A percentile compares a stretch with the other conserved stretches of the same genome.
phyloP scores from a whole-genome alignment of 352 stramenopile genomes.

The Blastocystis sp. region DNA sequence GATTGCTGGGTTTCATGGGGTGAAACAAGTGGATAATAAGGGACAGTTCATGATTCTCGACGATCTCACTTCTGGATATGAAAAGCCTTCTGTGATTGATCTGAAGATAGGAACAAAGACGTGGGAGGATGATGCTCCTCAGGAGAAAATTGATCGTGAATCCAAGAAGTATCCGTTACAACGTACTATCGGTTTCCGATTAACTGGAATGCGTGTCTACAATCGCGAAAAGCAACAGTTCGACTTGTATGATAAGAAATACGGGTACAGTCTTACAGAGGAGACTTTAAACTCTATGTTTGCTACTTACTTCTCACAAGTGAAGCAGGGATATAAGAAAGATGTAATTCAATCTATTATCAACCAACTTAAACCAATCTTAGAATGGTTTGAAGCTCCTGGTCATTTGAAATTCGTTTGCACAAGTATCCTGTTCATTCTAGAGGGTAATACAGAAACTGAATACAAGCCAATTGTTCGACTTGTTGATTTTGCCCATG shows the following conservation, averaged over 20 bases:
- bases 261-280: constrained; percentile 51
- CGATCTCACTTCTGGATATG: constrained; percentile 48
- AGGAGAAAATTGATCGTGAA: constrained; percentile 66
- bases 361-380: constrained; percentile 21
- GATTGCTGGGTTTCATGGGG: constrained; percentile 49
- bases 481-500: constrained; percentile 49
- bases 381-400: neutral
- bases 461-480: constrained; percentile 1
- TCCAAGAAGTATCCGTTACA: constrained; percentile 66
- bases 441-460: constrained; percentile 1
- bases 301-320: constrained; percentile 35
- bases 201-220: constrained; percentile 65
- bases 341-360: constrained; percentile 28
- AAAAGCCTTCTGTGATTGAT: constrained; percentile 56
- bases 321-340: neutral
- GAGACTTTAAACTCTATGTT: constrained; percentile 32
- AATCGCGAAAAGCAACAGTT: constrained; percentile 31
- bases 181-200: constrained; percentile 54
- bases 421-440: constrained; percentile 62
- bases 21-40: constrained; percentile 37
- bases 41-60: constrained; percentile 60
- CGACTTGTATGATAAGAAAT: constrained; percentile 62
- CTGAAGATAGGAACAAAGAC: constrained; percentile 65
- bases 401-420: constrained; percentile 35
- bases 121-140: constrained; percentile 63